Conservation (phyloP, 345 rosid genomes). For the Corchorus olitorius region DNA sequence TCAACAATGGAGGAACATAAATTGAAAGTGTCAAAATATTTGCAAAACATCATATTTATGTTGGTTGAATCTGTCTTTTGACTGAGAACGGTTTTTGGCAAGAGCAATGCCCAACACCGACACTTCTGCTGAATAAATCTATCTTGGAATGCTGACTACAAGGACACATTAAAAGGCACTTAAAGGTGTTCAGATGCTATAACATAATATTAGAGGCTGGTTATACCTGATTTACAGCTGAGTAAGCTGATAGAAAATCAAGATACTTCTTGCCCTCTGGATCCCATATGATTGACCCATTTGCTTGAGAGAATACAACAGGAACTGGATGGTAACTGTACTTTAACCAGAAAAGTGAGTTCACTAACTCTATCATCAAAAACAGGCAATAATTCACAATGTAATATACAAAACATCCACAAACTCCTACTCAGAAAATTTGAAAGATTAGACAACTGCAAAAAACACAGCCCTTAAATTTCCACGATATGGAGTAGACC, state of each 20-base stretch:
- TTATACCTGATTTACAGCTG: slow-evolving; percentile 91
- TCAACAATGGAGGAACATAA: slow-evolving; percentile 14
- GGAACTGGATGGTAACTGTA: slow-evolving; percentile 97
- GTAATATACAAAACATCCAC: neutral
- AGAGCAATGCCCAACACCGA: neutral
- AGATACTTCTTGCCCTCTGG: slow-evolving; percentile 93
- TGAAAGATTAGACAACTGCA: neutral
- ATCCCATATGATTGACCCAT: slow-evolving; percentile 82
- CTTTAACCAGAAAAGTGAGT: slow-evolving; percentile 20
- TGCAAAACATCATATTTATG: neutral
- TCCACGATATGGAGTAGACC: neutral
- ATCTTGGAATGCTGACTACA: neutral
- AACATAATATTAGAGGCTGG: neutral
- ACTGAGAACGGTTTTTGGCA: neutral
- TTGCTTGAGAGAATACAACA: slow-evolving; percentile 88
- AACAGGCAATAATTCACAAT: neutral
- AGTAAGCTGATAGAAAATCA: slow-evolving; percentile 92
- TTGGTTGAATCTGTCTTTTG: neutral
- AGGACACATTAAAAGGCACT: neutral
- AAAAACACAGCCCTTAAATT: neutral
- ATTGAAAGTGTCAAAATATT: slow-evolving; percentile 1
- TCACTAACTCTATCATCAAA: neutral
- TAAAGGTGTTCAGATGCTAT: neutral
- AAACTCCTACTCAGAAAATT: neutral
- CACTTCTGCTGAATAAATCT: too few species aligned